Base-by-base conservation (phyloP, 257 asterid species). In the Salvia splendens region DNA sequence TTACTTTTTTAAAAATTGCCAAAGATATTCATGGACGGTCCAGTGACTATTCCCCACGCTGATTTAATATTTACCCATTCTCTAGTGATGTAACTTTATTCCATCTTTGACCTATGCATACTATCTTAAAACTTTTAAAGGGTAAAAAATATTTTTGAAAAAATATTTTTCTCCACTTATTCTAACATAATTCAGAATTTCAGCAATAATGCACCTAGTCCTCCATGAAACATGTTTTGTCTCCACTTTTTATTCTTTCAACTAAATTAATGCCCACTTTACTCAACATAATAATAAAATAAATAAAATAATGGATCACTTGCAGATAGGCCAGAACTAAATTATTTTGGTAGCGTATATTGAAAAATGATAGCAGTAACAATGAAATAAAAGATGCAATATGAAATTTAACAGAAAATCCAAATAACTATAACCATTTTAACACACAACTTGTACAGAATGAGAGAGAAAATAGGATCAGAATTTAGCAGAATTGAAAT, bases 181-280 rank as follows among this genome's bases (percentile, higher is more conserved):
- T 36, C 41, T 38, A 38, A 24, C 30, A 0, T 24, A 24, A 1
- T 24, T 24, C 30, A 24, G 30, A 24, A 24, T 24, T 24, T 38
- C 42, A 38, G 1, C 9, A 38, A 38, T 38, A 24, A 24, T 24
- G 30, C 30, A 24, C 30, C 30, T 24, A 24, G 30, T 24, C 30
- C 61, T 67, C 67, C 52, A 51, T 73, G 73, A 71, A 36, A 46
- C 69, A 69, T 63, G 65, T 47, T 24, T 15, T 56, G 50, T 59
- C 67, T 52, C 55, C 28, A 20, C n/a, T 12, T 7, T 67, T 53
- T 38, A 24, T 32, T 15, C 14, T 36, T 15, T 4, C 59, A 66
- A 58, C 12, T 58, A 46, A 55, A 47, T 2, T 8, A 69, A 75
- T 42, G 65, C 15, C 65, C 51, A 75, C 69, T 58, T 69, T 24